Evolutionary conservation across 2,329 filamentous ascomycete genomes (phyloP).

Genomic region (Chrysoporthe austroafricana): DNA sequence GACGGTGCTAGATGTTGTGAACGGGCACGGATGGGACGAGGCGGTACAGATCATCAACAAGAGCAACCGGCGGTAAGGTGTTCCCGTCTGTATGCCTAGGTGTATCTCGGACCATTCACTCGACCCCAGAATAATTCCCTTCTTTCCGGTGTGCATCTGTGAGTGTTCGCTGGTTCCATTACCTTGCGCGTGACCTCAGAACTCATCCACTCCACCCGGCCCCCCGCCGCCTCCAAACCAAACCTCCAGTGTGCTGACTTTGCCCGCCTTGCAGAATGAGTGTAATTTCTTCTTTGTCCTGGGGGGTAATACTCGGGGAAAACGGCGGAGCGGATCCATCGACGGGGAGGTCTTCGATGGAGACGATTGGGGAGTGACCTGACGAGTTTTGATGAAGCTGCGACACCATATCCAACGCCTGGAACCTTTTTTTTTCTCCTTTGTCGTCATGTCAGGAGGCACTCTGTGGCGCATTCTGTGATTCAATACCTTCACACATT

Average conservation of each 20-base stretch:
- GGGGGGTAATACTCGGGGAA: slow-evolving; percentile 28
- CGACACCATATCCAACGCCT: background rate
- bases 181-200: background rate
- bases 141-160: slow-evolving; percentile 5
- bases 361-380: slow-evolving; percentile 22
- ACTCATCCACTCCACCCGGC: background rate
- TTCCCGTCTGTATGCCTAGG: slow-evolving; percentile 13
- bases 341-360: slow-evolving; percentile 24
- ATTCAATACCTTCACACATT: background rate
- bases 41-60: slow-evolving; percentile 51
- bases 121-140: background rate
- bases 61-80: slow-evolving; percentile 27
- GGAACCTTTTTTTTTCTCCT: background rate
- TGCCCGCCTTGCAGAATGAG: slow-evolving; percentile 18
- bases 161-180: slow-evolving; percentile 1
- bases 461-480: too few species aligned
- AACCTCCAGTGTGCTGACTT: slow-evolving; percentile 4
- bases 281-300: slow-evolving; percentile 29
- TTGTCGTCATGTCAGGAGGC: background rate
- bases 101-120: background rate
- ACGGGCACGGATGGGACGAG: slow-evolving; percentile 62
- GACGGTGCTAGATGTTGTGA: slow-evolving; percentile 59
- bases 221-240: background rate
- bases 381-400: background rate
- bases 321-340: slow-evolving; percentile 17